Percentiles rank a stretch among this genome's conserved stretches.
Conservation (phyloP, 192 early-diverging fungal species). For the Coemansia sp. region DNA sequence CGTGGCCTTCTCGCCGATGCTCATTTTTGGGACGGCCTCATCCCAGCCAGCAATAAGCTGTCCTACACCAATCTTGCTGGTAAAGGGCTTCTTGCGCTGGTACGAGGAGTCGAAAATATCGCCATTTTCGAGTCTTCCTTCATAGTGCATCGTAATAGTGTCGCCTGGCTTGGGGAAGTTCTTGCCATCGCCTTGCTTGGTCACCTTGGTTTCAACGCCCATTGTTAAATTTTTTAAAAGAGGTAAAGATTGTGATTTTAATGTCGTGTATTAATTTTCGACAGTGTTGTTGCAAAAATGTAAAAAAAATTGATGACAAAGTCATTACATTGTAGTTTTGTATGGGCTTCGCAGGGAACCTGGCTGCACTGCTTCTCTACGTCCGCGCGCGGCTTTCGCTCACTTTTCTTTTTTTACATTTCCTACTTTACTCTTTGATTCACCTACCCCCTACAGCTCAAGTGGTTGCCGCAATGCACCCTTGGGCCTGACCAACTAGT, state of each 20-base stretch:
- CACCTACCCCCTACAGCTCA: neutral
- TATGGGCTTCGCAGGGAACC: neutral
- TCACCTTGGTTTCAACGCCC: conserved; percentile 36
- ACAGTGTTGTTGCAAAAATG: neutral
- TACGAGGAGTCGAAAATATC: conserved; percentile 85
- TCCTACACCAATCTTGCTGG: conserved; percentile 86
- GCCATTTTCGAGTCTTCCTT: conserved; percentile 62
- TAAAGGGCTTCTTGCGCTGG: conserved; percentile 84
- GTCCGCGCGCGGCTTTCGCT: neutral
- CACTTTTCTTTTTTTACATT: neutral
- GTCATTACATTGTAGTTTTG: too few relatives aligned
- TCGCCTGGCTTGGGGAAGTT: conserved; percentile 62
- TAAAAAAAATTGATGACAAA: too few relatives aligned
- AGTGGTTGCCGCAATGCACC: conserved; percentile 2
- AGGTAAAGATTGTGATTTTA: neutral
- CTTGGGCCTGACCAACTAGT: neutral
- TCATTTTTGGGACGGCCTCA: conserved; percentile 93
- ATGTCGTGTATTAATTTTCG: neutral
- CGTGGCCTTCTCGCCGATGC: conserved; percentile 83
- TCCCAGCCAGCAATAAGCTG: conserved; percentile 91
- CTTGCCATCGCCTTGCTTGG: conserved; percentile 19
- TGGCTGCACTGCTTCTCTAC: neutral
- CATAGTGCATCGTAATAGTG: conserved; percentile 73
- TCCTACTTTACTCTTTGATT: neutral
- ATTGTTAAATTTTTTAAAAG: neutral